phyloP scores from a whole-genome alignment of 192 early-diverging fungal species.

The Linnemannia zychae region DNA sequence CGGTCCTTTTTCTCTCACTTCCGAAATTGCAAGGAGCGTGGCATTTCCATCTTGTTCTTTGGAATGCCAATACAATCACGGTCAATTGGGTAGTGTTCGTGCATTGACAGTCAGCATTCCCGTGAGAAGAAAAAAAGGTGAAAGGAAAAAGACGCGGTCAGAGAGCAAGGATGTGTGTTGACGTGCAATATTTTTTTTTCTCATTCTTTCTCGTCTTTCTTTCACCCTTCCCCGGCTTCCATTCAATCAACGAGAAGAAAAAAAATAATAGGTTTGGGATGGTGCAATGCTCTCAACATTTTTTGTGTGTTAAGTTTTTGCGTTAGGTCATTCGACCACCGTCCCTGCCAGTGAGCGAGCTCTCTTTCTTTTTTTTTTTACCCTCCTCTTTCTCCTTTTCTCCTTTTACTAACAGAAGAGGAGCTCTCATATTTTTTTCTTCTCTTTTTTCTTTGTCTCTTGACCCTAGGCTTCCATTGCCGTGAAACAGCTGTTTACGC shows the following conservation, averaged over 20 bases:
- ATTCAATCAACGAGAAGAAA: not conserved
- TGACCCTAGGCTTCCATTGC: no score
- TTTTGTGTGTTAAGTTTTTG: not conserved
- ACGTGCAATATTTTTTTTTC: not conserved
- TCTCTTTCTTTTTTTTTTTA: not conserved
- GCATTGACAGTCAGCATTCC: no score
- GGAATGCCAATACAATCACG: no score
- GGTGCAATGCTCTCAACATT: slow-evolving; percentile 2
- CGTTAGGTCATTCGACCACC: not conserved
- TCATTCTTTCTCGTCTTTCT: not conserved
- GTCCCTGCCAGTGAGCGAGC: not conserved
- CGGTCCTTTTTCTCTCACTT: not conserved
- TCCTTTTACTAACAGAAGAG: not conserved
- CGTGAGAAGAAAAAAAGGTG: no score
- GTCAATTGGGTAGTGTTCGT: no score
- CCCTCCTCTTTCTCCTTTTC: not conserved
- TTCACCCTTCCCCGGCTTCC: not conserved
- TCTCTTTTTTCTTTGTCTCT: no score
- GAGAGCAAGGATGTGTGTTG: not conserved
- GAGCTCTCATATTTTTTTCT: no score
- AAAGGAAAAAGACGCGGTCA: not conserved
- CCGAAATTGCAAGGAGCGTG: not conserved
- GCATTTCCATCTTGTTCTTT: not conserved
- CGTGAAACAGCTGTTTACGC: not conserved
- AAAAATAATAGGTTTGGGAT: not conserved